phyloP scores from a whole-genome alignment of 345 rosid genomes.

The Physaria fendleri region DNA sequence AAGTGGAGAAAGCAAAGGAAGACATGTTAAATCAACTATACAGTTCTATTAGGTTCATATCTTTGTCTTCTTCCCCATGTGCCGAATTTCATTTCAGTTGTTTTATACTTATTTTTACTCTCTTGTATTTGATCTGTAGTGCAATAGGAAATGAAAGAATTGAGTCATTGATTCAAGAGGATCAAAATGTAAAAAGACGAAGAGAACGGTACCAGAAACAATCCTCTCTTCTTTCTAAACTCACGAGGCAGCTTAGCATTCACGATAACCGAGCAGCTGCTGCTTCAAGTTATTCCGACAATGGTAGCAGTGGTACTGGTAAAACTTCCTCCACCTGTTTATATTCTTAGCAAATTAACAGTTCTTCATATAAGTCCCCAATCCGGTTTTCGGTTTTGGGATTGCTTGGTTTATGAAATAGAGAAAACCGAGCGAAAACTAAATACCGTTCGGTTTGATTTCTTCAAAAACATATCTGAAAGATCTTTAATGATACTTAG shows the following conservation, averaged over 20 bases:
- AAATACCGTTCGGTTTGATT: background rate
- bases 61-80: background rate
- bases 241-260: conserved; percentile 73
- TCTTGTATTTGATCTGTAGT: conserved; percentile 35
- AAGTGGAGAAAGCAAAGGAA: conserved; percentile 98
- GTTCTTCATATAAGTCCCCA: background rate
- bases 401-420: background rate
- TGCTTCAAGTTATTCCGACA: conserved; percentile 65
- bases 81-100: background rate
- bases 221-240: conserved; percentile 74
- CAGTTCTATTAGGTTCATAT: conserved; percentile 74
- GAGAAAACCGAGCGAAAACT: background rate
- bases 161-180: conserved; percentile 89
- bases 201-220: conserved; percentile 84
- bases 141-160: conserved; percentile 68
- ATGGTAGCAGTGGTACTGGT: conserved; percentile 61
- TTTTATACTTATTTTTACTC: conserved; percentile 10
- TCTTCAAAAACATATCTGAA: background rate
- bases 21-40: conserved; percentile 96
- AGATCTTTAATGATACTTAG: background rate
- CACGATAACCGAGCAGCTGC: conserved; percentile 94
- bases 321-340: background rate
- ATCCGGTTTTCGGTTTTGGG: background rate
- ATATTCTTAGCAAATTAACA: background rate
- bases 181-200: conserved; percentile 67